Evolutionary conservation across 2,329 filamentous ascomycete genomes (phyloP), one percentile per base, ranked within the genome.

Genomic region (Nigrospora sphaerica): DNA sequence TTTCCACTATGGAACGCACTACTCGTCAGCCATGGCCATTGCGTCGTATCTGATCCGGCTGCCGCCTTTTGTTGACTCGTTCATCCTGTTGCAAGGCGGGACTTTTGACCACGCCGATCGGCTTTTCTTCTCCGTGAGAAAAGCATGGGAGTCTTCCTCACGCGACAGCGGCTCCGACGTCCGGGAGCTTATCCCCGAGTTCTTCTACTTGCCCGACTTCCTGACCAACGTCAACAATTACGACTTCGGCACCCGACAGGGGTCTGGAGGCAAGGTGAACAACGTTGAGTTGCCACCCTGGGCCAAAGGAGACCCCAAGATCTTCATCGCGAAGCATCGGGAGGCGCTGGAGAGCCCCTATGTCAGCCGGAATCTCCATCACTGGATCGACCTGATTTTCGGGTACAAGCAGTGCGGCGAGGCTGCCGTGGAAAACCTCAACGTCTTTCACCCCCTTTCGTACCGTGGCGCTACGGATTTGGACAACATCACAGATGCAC

Each of bases 11-110:
- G 93, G 93, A 16, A 98, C 95, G 0, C 95, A 98, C 63, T 98
- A 98, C 64, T 97, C 93, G 1, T 97, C 93, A 2, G 93, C 93
- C 9, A 98, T 97, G 93, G 96, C 95, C 49, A 93, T 98, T 7
- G 90, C 90, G 12, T 96, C 91, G 0, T 98, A 96, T 59, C 77
- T 98, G 36, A 96, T 98, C 57, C 85, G 93, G 16, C 75, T 98
- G 14, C 92, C 95, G 43, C 93, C 93, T 0, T 98, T 97, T 62
- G 92, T 96, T 19, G 89, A 97, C 56, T 95, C 93, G 0, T 97
- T 95, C 60, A 80, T 97, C 17, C 73, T 97, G 10, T 78, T 98
- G 2, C 93, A 98, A 64, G 93, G 93, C n/a, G 92, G 92, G 6
- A 88, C 80, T 35, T 98, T 97, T 60, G 93, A 98, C 61, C 92